Conservation (phyloP, 1,284 basidiomycete genomes). For the Pascua guehoae region DNA sequence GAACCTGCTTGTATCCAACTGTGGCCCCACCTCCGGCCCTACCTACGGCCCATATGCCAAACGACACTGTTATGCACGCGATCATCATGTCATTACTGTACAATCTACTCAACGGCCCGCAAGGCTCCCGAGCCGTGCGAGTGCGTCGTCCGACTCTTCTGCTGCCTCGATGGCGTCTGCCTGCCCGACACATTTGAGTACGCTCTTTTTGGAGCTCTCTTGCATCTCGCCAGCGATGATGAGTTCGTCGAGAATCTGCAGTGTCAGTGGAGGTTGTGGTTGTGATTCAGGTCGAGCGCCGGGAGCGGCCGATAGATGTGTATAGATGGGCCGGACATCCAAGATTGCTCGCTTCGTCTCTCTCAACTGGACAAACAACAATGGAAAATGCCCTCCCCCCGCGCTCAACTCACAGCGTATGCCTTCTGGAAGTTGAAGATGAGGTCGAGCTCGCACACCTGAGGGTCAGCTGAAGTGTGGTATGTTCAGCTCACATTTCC, state of each 20-base stretch:
- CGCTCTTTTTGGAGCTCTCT: slow-evolving; percentile 97
- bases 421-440: slow-evolving; percentile 99
- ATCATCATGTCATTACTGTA: slow-evolving; percentile 3
- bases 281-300: no score
- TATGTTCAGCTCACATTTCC: slow-evolving; percentile 71
- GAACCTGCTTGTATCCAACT: no score
- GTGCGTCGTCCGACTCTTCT: slow-evolving; percentile 44
- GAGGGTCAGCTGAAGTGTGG: slow-evolving; percentile 7
- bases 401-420: slow-evolving; percentile 60
- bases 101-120: slow-evolving; percentile 5
- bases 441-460: slow-evolving; percentile 95
- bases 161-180: slow-evolving; percentile 53
- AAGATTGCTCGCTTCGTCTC: no score
- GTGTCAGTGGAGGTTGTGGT: no score
- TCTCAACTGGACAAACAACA: no score
- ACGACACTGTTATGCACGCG: not conserved
- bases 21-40: no score
- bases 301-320: no score
- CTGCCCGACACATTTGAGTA: slow-evolving; percentile 69
- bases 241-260: slow-evolving; percentile 87
- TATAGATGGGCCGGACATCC: no score
- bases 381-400: no score
- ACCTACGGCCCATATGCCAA: no score
- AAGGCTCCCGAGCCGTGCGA: slow-evolving; percentile 43
- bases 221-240: slow-evolving; percentile 98